A percentile compares a stretch with the other conserved stretches of the same genome.
Evolutionary conservation across 2,329 filamentous ascomycete genomes (phyloP).

Genomic region (Magnaporthales sp.): DNA sequence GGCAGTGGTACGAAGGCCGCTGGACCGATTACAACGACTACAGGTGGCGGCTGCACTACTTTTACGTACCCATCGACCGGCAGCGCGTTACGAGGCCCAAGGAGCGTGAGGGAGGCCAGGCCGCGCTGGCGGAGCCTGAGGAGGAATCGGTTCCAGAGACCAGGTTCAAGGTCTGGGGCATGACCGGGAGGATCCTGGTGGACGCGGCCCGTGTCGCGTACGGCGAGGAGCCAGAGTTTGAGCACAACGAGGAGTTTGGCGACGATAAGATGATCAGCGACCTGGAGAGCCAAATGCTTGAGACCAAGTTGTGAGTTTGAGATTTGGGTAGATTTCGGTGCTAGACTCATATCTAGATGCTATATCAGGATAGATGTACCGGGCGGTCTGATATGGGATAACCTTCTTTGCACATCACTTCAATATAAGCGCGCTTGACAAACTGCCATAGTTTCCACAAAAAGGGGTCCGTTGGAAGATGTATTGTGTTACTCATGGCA

Average conservation of each 20-base stretch:
- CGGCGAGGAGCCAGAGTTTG: slow-evolving; percentile 73
- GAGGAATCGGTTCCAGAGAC: slow-evolving; percentile 32
- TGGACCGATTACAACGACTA: slow-evolving; percentile 75
- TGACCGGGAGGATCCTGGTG: slow-evolving; percentile 86
- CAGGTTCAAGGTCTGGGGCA: slow-evolving; percentile 83
- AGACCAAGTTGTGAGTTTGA: slow-evolving; percentile 3
- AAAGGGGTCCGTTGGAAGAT: too few relatives aligned
- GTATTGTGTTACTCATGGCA: too few relatives aligned
- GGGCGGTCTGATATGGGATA: background rate
- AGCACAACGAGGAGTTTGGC: slow-evolving; percentile 49
- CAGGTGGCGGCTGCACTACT: slow-evolving; percentile 84
- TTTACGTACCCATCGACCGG: slow-evolving; percentile 73
- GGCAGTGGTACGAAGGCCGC: slow-evolving; percentile 74
- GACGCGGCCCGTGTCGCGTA: slow-evolving; percentile 84
- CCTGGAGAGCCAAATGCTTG: slow-evolving; percentile 21
- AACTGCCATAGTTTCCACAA: too few relatives aligned
- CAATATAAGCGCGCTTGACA: too few relatives aligned
- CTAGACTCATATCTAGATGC: background rate
- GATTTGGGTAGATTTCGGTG: background rate
- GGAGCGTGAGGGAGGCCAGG: slow-evolving; percentile 28
- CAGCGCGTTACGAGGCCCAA: slow-evolving; percentile 57
- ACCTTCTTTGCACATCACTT: too few relatives aligned
- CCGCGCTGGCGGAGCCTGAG: slow-evolving; percentile 34
- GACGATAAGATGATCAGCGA: slow-evolving; percentile 42
- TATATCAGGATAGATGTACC: background rate